Conservation (phyloP, 1,284 basidiomycete species). For the Erythrobasidium hasegawianum region DNA sequence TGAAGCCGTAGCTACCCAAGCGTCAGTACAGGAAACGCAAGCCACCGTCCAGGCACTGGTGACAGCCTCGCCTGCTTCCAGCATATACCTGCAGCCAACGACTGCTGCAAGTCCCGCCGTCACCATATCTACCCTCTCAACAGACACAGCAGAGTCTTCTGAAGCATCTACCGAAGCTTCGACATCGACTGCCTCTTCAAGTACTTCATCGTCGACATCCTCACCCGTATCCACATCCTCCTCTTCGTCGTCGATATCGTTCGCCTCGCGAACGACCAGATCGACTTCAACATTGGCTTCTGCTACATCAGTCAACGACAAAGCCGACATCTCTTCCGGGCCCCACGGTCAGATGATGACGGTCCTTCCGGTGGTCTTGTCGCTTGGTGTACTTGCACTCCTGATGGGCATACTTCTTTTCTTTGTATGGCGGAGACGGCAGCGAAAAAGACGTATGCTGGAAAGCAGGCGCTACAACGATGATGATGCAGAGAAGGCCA, state of each 20-base stretch:
- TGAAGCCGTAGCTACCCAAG: background rate
- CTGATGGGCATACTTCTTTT: constrained; percentile 7
- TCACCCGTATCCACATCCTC: background rate
- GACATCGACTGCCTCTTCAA: background rate
- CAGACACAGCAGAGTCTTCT: background rate
- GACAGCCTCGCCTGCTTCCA: background rate
- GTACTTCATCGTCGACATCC: too few species aligned
- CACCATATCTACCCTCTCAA: background rate
- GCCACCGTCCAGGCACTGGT: background rate
- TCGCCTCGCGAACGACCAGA: background rate
- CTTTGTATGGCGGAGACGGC: constrained; percentile 20
- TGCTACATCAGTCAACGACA: background rate
- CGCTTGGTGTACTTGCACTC: constrained; percentile 24
- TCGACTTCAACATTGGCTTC: constrained; percentile 2
- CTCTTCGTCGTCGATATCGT: background rate
- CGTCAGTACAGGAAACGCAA: background rate
- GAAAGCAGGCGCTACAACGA: constrained; percentile 18
- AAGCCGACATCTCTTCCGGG: background rate
- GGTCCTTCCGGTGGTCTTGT: constrained; percentile 18
- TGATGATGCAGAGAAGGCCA: constrained; percentile 14
- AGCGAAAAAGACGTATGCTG: constrained; percentile 7
- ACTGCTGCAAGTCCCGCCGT: background rate
- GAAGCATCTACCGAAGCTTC: background rate
- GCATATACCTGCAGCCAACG: constrained; percentile 18
- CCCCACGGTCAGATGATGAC: constrained; percentile 4